Evolutionary conservation across 139 green algal genomes (phyloP), one percentile per base, ranked within the genome.

Genomic region (Haematococcus lacustris): DNA sequence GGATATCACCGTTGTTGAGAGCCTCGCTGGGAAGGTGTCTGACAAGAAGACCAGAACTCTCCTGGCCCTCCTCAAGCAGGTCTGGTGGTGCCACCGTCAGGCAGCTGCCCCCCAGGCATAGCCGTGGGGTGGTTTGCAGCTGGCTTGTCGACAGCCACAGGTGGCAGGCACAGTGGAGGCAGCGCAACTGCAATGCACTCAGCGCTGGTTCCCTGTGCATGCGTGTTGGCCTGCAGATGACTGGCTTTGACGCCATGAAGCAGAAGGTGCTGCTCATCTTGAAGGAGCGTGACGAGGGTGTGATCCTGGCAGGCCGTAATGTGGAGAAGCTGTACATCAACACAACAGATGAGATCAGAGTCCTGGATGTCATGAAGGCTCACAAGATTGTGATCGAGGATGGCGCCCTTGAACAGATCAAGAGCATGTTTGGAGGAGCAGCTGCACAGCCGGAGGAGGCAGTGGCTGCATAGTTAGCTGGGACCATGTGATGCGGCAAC

Each of bases 291-390:
- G 81, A 92, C 34, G 73, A 90, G 34, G 66, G 78, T 4, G 67
- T 97, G 33, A 70, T 76, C 34, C 77, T 91, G 57, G 86, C 89
- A 2, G 88, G 47, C 37, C 69, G 69, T 51, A 83, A 93, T 63
- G 71, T 93, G 23, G 73, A 78, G 40, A 82, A 81, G 68, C 63
- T 93, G 51, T 72, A 76, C 25, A 78, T 94, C 73, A 93, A 93
- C 76, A 81, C 69, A 0, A 81, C 79, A 61, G 66, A 63, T 17
- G 32, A 32, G 13, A 63, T 72, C 43, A 60, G 21, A 2, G 67
- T 97, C n/a, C 96, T 96, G 77, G 93, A 98, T 68, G 77, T 99
- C 34, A 85, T 99, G 32, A 81, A 88, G 73, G 91, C 93, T 28
- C 91, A 98, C 82, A 87, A 88, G 38, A 91, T 99, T 38, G 75